Conservation (phyloP, 2,329 filamentous ascomycete genomes). For the Diaporthe longicolla region DNA sequence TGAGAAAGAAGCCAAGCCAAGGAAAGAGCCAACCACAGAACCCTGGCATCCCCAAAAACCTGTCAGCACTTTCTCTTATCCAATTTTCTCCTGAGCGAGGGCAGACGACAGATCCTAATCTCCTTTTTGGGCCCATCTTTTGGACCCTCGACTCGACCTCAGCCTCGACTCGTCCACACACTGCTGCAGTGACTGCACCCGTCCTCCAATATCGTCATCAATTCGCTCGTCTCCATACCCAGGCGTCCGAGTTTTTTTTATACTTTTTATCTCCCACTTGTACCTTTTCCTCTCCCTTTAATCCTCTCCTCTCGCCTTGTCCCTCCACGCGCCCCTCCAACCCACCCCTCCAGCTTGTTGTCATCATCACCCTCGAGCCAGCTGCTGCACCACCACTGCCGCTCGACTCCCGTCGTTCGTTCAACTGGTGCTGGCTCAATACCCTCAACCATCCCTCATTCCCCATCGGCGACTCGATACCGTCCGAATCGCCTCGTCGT, state of each 20-base stretch:
- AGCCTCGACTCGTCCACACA: slow-evolving; percentile 9
- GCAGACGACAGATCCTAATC: slow-evolving; percentile 32
- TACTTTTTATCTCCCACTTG: not conserved
- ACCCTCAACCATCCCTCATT: not conserved
- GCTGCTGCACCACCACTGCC: not conserved
- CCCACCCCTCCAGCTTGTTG: not conserved
- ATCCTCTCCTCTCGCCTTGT: slow-evolving; percentile 2
- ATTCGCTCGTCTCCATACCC: slow-evolving; percentile 7
- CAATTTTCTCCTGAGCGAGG: slow-evolving; percentile 27
- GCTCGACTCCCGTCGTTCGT: not conserved
- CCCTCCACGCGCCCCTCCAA: not conserved
- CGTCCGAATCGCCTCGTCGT: not conserved
- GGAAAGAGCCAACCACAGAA: not conserved
- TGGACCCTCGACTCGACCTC: slow-evolving; percentile 19
- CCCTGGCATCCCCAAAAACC: slow-evolving; percentile 1
- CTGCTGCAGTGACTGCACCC: too few relatives aligned
- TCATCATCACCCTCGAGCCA: not conserved
- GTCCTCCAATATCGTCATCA: slow-evolving; percentile 29
- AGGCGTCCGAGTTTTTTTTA: not conserved
- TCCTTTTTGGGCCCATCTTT: slow-evolving; percentile 30
- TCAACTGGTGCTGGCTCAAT: not conserved
- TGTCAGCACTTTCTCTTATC: not conserved
- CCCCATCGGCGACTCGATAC: not conserved
- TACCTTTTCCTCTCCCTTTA: not conserved
- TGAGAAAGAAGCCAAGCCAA: not conserved